A percentile compares a stretch with the other conserved stretches of the same genome.
These are phyloP conservation scores for Aspergillus neotritici DNA, from an alignment of 2,329 filamentous ascomycete species.

Conservation along the genomic window DNA sequence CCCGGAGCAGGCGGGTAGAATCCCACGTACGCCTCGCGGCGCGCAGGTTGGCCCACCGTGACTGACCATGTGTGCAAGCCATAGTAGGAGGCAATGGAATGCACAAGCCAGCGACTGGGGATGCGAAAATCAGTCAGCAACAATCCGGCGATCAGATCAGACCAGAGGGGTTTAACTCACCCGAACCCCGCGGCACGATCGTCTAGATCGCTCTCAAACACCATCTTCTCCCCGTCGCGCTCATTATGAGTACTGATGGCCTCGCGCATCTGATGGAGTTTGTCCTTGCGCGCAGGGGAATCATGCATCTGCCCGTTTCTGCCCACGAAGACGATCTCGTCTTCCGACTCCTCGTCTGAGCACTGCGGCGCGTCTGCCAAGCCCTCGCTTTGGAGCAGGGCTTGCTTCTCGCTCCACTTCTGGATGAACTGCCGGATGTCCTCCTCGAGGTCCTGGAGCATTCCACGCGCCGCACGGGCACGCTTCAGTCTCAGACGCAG, in stretches of 20 bases:
- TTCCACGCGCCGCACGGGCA: conserved; percentile 66
- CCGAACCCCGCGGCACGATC: conserved; percentile 76
- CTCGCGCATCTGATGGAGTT: conserved; percentile 43
- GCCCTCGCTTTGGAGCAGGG: conserved; percentile 43
- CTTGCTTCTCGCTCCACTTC: conserved; percentile 53
- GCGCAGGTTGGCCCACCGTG: conserved; percentile 62
- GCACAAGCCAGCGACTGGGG: conserved; percentile 78
- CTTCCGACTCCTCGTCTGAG: conserved; percentile 55
- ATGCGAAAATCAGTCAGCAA: conserved; percentile 11
- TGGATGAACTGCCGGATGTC: conserved; percentile 72
- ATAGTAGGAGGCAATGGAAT: conserved; percentile 89
- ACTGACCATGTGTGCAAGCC: conserved; percentile 79
- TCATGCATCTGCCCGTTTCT: conserved; percentile 60
- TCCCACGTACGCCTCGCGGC: conserved; percentile 78
- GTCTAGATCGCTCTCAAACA: conserved; percentile 73
- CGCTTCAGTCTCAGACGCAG: conserved; percentile 76
- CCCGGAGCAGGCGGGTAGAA: conserved; percentile 41
- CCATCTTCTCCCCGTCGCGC: conserved; percentile 59
- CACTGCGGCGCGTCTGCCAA: conserved; percentile 40
- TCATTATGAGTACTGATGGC: conserved; percentile 25
- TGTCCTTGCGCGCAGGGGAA: conserved; percentile 49
- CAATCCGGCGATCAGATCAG: background rate
- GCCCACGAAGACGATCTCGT: conserved; percentile 89
- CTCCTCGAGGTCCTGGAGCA: conserved; percentile 78
- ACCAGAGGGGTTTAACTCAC: conserved; percentile 47